phyloP scores from a whole-genome alignment of 805 yeast species.

The Ogataea naganishii region DNA sequence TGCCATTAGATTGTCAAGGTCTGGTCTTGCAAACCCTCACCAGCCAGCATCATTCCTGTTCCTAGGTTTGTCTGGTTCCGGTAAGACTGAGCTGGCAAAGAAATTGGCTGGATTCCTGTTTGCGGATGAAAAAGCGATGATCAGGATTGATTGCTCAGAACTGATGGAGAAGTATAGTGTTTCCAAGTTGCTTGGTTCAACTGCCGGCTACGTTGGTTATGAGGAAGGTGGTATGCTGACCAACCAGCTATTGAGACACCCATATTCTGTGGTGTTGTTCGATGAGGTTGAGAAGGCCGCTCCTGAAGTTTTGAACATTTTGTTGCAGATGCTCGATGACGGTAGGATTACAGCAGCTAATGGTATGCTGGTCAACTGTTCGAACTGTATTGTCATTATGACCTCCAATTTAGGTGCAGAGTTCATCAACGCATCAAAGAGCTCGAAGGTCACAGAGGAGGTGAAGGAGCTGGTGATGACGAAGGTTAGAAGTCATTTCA shows the following conservation, averaged over 20 bases:
- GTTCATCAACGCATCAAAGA: slow-evolving; percentile 57
- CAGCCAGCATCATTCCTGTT: slow-evolving; percentile 95
- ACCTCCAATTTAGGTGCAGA: slow-evolving; percentile 97
- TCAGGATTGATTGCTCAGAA: slow-evolving; percentile 96
- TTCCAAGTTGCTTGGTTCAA: slow-evolving; percentile 91
- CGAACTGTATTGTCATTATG: slow-evolving; percentile 89
- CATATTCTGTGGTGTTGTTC: slow-evolving; percentile 91
- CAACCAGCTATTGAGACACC: slow-evolving; percentile 82
- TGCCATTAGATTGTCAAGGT: slow-evolving; percentile 85
- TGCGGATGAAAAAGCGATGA: slow-evolving; percentile 94
- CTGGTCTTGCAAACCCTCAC: slow-evolving; percentile 92
- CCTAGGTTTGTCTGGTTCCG: slow-evolving; percentile 93
- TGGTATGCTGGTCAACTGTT: slow-evolving; percentile 89
- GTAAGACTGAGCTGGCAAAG: slow-evolving; percentile 97
- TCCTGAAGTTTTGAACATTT: slow-evolving; percentile 89
- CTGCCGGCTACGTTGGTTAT: slow-evolving; percentile 95
- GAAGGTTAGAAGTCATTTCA: slow-evolving; percentile 79
- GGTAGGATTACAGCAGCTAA: slow-evolving; percentile 93
- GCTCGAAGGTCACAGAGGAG: slow-evolving; percentile 53
- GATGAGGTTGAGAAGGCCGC: slow-evolving; percentile 99
- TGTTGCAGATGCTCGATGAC: slow-evolving; percentile 90
- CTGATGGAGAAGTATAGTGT: slow-evolving; percentile 92
- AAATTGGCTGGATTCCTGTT: slow-evolving; percentile 93
- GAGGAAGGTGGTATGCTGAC: slow-evolving; percentile 97
- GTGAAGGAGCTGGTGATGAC: slow-evolving; percentile 77